Base-by-base conservation (phyloP, 768 basidiomycete genomes). In the Amyloporia xantha region DNA sequence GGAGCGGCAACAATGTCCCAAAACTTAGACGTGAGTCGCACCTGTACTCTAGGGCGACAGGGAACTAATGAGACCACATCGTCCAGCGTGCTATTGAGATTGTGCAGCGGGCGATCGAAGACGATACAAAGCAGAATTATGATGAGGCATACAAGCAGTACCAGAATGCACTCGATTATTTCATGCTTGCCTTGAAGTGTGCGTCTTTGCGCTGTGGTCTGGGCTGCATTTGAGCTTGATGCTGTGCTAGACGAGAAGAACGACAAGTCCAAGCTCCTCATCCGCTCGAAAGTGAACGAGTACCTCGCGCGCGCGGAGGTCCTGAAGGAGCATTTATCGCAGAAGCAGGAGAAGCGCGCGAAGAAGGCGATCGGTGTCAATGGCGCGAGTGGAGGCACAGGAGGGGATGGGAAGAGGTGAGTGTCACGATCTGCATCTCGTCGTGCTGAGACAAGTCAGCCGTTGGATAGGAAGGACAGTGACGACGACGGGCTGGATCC, bases 161-260 rank as follows among this genome's bases (percentile, higher is more conserved):
- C 70, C 85, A 87, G 73, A 95, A 97, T 75, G 78, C 91, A 1
- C 77, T 98, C 51, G 96, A 99, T 64, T 99, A 95, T 65, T 99
- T 99, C 67, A 91, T 97, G 88, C 87, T 97, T 56, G 93, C 94
- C 7, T 74, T 91, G 64, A 94, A 93, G 68, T 94, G 92, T 93
- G 55, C 50, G 81, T 68, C 23, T 30, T 20, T 27, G 11, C 15
- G 5, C 19, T 24, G 38, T 15, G 17, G 40, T 21, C 23, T n/a
- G n/a, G n/a, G n/a, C n/a, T n/a, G n/a, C n/a, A n/a, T n/a, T n/a
- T n/a, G n/a, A n/a, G n/a, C n/a, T 19, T 26, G 20, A 48, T 44
- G 20, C 17, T 19, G 5, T 38, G 13, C n/a, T 62, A 90, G 87
- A 91, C 61, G 90, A 93, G 73, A 94, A 91, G 81, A 98, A 96